Percentiles rank a stretch among this genome's conserved stretches.
These are phyloP conservation scores for Fraxinus dipetala DNA, from an alignment of 305 asterid species.

Conservation along the genomic window DNA sequence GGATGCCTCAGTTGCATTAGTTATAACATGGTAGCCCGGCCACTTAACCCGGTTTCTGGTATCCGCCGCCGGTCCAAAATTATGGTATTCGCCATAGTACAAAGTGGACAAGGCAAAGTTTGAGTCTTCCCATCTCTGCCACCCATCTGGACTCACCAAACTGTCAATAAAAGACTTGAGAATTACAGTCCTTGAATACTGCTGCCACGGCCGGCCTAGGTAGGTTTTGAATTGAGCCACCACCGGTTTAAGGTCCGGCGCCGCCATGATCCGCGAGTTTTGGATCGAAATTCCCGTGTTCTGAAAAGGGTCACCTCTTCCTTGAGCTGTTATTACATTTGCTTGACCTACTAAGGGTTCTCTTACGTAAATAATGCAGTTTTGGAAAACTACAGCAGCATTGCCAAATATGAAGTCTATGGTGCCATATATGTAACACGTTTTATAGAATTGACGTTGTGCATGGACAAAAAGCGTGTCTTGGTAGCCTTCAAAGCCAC, in stretches of 20 bases:
- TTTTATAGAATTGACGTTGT: constrained; percentile 75
- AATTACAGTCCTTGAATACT: constrained; percentile 61
- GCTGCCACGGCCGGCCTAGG: constrained; percentile 82
- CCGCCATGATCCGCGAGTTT: constrained; percentile 48
- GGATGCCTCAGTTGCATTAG: constrained; percentile 34
- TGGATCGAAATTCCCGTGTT: constrained; percentile 80
- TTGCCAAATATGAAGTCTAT: constrained; percentile 82
- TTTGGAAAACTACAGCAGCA: constrained; percentile 75
- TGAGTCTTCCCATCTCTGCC: constrained; percentile 59
- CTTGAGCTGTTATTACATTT: constrained; percentile 73
- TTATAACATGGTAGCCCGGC: constrained; percentile 59
- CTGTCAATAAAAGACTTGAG: constrained; percentile 49
- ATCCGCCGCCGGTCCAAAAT: constrained; percentile 58
- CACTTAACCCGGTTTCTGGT: constrained; percentile 56
- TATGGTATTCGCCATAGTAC: constrained; percentile 66
- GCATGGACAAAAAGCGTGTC: constrained; percentile 78
- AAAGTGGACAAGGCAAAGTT: constrained; percentile 55
- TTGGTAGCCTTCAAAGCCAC: constrained; percentile 80
- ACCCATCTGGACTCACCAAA: constrained; percentile 52
- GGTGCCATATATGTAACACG: constrained; percentile 68
- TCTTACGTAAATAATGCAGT: constrained; percentile 60
- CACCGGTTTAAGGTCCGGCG: constrained; percentile 53
- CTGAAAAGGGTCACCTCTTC: constrained; percentile 78
- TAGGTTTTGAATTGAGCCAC: constrained; percentile 36
- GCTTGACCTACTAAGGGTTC: constrained; percentile 65